Evolutionary conservation across 495 filamentous ascomycete species (phyloP).

Genomic region (Aspergillus incahuasiensis): DNA sequence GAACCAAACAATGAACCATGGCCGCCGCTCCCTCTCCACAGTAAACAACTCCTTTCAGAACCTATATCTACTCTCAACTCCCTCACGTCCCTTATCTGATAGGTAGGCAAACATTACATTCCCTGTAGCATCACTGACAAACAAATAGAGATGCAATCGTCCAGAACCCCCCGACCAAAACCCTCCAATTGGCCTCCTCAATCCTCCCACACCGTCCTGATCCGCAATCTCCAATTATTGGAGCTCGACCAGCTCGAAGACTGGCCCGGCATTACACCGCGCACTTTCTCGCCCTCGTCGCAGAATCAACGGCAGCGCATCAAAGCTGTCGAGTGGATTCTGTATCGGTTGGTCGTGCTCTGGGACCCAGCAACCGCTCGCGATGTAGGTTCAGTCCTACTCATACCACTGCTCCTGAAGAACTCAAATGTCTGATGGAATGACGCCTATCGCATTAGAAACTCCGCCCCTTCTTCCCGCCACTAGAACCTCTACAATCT

Average conservation of each 20-base stretch:
- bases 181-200: conserved; percentile 38
- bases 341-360: conserved; percentile 75
- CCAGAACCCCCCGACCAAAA: conserved; percentile 31
- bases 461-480: conserved; percentile 83
- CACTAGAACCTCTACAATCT: conserved; percentile 79
- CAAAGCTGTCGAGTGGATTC: conserved; percentile 74
- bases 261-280: conserved; percentile 67
- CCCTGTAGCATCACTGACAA: conserved; percentile 5
- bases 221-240: conserved; percentile 75
- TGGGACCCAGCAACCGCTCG: conserved; percentile 72
- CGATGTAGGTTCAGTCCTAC: conserved; percentile 44
- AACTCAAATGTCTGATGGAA: conserved; percentile 11
- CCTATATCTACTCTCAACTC: neutral
- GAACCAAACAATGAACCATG: conserved; percentile 8
- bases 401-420: neutral
- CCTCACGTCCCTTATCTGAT: neutral
- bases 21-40: neutral
- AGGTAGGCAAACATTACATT: neutral
- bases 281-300: conserved; percentile 61
- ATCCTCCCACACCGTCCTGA: conserved; percentile 60
- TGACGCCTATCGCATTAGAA: conserved; percentile 49
- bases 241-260: conserved; percentile 68
- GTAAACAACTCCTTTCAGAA: conserved; percentile 1
- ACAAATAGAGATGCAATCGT: conserved; percentile 28
- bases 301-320: conserved; percentile 76